A percentile compares a stretch with the other conserved stretches of the same genome.
Evolutionary conservation across 1,284 basidiomycete genomes (phyloP).

Genomic region (Puccinia coronata): DNA sequence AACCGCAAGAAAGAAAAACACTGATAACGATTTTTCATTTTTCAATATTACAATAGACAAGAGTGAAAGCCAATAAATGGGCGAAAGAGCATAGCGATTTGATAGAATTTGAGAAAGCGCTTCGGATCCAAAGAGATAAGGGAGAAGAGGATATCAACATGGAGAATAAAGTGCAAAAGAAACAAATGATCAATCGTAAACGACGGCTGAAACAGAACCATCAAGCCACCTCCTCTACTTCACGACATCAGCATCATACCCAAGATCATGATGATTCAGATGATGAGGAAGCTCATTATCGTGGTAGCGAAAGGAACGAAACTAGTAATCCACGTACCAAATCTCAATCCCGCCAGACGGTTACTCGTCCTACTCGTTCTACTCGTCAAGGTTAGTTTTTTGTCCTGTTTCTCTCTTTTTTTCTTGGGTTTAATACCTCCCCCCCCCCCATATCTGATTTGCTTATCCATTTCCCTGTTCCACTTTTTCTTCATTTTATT

Average conservation of each 20-base stretch:
- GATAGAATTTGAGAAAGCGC: slow-evolving; percentile 41
- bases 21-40: too few species aligned
- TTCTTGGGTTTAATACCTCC: too few species aligned
- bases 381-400: background rate
- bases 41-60: slow-evolving; percentile 3
- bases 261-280: background rate
- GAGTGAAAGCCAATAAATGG: slow-evolving; percentile 46
- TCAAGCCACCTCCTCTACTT: background rate
- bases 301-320: too few species aligned
- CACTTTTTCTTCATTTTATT: background rate
- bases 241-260: background rate
- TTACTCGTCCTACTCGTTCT: background rate
- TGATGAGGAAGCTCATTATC: background rate
- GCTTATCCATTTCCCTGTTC: too few species aligned
- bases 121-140: slow-evolving; percentile 29
- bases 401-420: background rate
- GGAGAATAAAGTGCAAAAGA: slow-evolving; percentile 40
- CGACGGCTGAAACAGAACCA: slow-evolving; percentile 9
- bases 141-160: slow-evolving; percentile 32
- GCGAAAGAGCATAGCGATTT: slow-evolving; percentile 44
- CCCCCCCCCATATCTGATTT: background rate
- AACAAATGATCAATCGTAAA: background rate
- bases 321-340: too few species aligned
- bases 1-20: too few species aligned
- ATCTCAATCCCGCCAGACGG: background rate